Evolutionary conservation across 2,329 filamentous ascomycete genomes (phyloP).

Genomic region (Leptosphaerulina australis): DNA sequence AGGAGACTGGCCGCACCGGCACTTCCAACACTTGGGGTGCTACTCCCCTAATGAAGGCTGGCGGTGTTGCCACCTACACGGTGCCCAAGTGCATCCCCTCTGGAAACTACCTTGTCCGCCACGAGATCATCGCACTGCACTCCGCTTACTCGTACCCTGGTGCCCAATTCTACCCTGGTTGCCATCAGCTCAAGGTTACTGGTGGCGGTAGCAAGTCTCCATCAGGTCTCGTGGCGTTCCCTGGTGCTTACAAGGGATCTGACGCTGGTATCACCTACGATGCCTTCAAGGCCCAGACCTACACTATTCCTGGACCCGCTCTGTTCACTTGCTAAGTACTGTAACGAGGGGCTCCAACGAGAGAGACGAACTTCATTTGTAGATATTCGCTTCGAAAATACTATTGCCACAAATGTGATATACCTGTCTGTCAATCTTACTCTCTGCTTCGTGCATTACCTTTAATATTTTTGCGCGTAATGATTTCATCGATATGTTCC

Average conservation of each 20-base stretch:
- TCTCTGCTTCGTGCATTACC: too few relatives aligned
- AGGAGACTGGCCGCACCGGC: conserved; percentile 58
- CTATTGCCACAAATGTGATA: not conserved
- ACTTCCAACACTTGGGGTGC: conserved; percentile 58
- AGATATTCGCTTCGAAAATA: conserved; percentile 19
- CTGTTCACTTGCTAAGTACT: conserved; percentile 39
- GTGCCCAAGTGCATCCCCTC: conserved; percentile 60
- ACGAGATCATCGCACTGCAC: conserved; percentile 64
- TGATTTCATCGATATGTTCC: too few relatives aligned
- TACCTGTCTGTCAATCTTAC: not conserved
- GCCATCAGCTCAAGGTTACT: conserved; percentile 63
- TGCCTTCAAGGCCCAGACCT: conserved; percentile 52
- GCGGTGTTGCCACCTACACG: conserved; percentile 57
- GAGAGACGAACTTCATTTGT: conserved; percentile 13
- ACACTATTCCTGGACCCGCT: conserved; percentile 38
- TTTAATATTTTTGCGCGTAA: too few relatives aligned
- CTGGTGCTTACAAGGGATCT: conserved; percentile 58
- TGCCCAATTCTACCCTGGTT: conserved; percentile 64
- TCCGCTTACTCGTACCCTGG: conserved; percentile 57
- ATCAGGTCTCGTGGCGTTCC: conserved; percentile 56
- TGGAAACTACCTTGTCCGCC: conserved; percentile 64
- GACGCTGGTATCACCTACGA: conserved; percentile 62
- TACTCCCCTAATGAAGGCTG: conserved; percentile 53
- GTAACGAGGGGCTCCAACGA: too few relatives aligned
- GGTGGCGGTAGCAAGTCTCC: conserved; percentile 56